Percentiles rank a stretch among this genome's conserved stretches.
Conservation (phyloP, 1,284 basidiomycete genomes). For the Cerioporus squamosus region DNA sequence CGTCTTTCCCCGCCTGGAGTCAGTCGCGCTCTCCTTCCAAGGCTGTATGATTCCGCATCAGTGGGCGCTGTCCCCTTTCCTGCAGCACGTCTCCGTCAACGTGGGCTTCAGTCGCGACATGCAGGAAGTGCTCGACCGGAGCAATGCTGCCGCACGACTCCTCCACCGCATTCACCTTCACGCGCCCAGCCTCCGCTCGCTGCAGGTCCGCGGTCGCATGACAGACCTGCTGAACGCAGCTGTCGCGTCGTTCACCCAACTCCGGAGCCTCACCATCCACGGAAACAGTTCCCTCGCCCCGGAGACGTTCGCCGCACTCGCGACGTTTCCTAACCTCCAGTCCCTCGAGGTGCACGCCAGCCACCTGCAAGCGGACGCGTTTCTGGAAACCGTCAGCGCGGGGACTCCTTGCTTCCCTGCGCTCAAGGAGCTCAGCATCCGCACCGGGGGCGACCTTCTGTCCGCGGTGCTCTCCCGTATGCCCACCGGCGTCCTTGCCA, state of each 20-base stretch:
- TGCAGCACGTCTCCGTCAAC: slow-evolving; percentile 47
- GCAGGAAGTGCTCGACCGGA: slow-evolving; percentile 12
- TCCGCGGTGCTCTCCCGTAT: slow-evolving; percentile 43
- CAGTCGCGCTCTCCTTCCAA: slow-evolving; percentile 42
- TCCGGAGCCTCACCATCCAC: slow-evolving; percentile 49
- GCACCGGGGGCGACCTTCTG: slow-evolving; percentile 36
- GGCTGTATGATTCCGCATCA: slow-evolving; percentile 38
- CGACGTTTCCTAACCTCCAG: slow-evolving; percentile 45
- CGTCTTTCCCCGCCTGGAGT: slow-evolving; percentile 41
- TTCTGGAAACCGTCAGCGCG: slow-evolving; percentile 30
- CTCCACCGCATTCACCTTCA: slow-evolving; percentile 9
- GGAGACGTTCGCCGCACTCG: slow-evolving; percentile 46
- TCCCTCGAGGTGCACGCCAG: slow-evolving; percentile 54
- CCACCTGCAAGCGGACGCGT: slow-evolving; percentile 39
- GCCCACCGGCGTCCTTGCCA: slow-evolving; percentile 36
- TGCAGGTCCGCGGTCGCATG: slow-evolving; percentile 53
- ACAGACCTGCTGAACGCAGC: slow-evolving; percentile 39
- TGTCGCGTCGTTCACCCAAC: slow-evolving; percentile 41
- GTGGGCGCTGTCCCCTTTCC: slow-evolving; percentile 39
- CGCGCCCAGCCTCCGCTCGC: slow-evolving; percentile 37
- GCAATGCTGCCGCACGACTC: slow-evolving; percentile 18
- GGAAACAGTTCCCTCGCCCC: slow-evolving; percentile 45
- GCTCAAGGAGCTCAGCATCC: slow-evolving; percentile 49
- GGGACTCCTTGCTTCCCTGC: slow-evolving; percentile 40
- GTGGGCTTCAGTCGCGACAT: slow-evolving; percentile 40